A percentile compares a stretch with the other conserved stretches of the same genome.
These are phyloP conservation scores for Bisporella sp. DNA, from an alignment of 2,329 filamentous ascomycete genomes.

Conservation along the genomic window DNA sequence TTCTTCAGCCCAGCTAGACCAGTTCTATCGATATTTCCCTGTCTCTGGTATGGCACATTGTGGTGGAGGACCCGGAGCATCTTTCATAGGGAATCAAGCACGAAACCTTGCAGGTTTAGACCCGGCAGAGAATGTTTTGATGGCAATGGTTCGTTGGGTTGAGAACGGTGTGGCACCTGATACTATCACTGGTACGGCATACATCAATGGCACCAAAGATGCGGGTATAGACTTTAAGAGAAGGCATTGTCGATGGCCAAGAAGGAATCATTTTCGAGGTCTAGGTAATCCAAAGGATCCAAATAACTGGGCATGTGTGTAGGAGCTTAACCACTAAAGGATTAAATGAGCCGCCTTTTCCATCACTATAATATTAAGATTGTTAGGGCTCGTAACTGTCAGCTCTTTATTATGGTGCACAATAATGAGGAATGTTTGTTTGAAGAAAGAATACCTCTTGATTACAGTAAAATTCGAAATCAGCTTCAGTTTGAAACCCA, in stretches of 20 bases:
- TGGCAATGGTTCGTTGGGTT: conserved; percentile 41
- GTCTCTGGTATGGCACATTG: conserved; percentile 46
- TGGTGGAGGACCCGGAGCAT: conserved; percentile 38
- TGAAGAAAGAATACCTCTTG: too few relatives aligned
- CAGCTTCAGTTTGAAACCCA: too few relatives aligned
- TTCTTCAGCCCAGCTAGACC: conserved; percentile 29
- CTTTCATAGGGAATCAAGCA: conserved; percentile 22
- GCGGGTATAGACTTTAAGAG: background rate
- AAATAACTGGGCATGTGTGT: background rate
- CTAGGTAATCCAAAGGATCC: background rate
- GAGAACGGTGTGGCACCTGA: conserved; percentile 34
- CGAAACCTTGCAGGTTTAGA: conserved; percentile 23
- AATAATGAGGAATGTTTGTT: too few relatives aligned
- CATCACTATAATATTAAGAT: too few relatives aligned
- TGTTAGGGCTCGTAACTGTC: too few relatives aligned
- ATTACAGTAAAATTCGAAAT: too few relatives aligned
- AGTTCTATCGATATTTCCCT: conserved; percentile 44
- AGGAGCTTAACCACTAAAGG: too few relatives aligned
- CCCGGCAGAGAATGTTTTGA: conserved; percentile 37
- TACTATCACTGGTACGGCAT: conserved; percentile 16
- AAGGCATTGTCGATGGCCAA: background rate
- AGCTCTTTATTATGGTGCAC: too few relatives aligned
- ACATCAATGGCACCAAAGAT: conserved; percentile 7
- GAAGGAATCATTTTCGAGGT: background rate
- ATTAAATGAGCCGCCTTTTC: too few relatives aligned